These are phyloP conservation scores for Auricularia cornea DNA, from an alignment of 768 basidiomycete genomes.

Conservation along the genomic window DNA sequence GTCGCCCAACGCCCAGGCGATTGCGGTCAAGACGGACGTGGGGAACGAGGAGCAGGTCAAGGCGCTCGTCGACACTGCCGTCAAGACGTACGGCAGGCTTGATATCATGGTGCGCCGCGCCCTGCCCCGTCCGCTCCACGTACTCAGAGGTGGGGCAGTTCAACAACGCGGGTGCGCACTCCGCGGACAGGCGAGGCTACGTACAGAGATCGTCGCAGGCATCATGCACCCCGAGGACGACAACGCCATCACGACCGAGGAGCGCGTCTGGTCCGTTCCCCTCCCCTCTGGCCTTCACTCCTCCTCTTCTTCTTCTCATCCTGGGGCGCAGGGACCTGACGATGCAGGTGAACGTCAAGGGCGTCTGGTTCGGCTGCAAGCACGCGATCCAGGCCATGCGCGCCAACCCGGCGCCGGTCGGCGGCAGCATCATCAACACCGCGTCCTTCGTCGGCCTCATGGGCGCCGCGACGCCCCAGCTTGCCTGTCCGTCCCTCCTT, in stretches of 20 bases:
- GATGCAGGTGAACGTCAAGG: conserved; percentile 93
- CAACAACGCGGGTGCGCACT: conserved; percentile 72
- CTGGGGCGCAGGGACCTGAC: conserved; percentile 66
- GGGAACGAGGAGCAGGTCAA: conserved; percentile 83
- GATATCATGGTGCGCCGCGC: conserved; percentile 74
- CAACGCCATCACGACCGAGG: conserved; percentile 92
- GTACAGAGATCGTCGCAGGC: conserved; percentile 35
- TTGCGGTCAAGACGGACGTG: conserved; percentile 77
- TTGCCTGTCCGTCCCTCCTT: conserved; percentile 69
- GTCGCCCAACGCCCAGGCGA: conserved; percentile 59
- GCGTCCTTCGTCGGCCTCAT: conserved; percentile 93
- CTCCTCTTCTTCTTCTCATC: too few relatives aligned
- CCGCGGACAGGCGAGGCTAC: conserved; percentile 2
- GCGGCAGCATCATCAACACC: conserved; percentile 93
- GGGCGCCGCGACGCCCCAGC: conserved; percentile 95
- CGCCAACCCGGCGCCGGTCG: conserved; percentile 72
- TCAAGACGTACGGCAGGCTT: conserved; percentile 82
- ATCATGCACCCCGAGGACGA: conserved; percentile 98
- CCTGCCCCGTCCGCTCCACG: background rate
- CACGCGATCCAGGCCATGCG: conserved; percentile 97
- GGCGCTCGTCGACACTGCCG: conserved; percentile 67
- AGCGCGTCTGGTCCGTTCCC: conserved; percentile 66
- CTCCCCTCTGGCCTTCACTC: background rate
- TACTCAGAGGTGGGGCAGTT: conserved; percentile 43
- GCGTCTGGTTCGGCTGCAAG: conserved; percentile 99